Percentiles rank a stretch among this genome's conserved stretches.
Conservation (phyloP, 768 basidiomycete species). For the Mycena belliarum region DNA sequence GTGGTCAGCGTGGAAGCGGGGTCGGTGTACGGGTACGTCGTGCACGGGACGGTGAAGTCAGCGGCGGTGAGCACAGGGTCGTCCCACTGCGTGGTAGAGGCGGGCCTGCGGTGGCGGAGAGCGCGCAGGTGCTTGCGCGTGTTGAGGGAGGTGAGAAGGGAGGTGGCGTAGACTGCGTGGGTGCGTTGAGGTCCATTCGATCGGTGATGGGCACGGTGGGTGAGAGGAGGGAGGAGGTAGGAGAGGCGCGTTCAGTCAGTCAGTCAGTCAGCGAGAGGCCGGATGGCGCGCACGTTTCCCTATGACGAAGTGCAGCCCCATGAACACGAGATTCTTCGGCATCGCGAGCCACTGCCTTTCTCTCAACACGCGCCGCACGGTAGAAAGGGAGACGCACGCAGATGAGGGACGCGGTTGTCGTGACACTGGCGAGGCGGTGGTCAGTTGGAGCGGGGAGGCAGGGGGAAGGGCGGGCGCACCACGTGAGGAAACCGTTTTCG, state of each 20-base stretch:
- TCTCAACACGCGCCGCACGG: neutral
- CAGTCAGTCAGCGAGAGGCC: neutral
- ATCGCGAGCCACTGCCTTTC: constrained; percentile 33
- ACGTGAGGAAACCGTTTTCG: constrained; percentile 37
- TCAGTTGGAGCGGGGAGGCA: neutral
- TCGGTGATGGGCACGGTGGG: too few relatives aligned
- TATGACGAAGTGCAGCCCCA: constrained; percentile 40
- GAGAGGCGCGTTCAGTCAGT: too few relatives aligned
- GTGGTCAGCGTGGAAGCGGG: neutral
- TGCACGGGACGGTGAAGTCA: constrained; percentile 4
- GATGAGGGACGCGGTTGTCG: constrained; percentile 36
- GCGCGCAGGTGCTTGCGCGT: constrained; percentile 15
- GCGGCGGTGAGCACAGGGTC: neutral
- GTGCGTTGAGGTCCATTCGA: too few relatives aligned
- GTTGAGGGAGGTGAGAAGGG: constrained; percentile 17
- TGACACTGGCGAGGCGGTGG: constrained; percentile 18
- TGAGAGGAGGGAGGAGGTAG: too few relatives aligned
- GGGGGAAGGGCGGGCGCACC: constrained; percentile 14
- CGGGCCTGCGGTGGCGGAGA: constrained; percentile 9
- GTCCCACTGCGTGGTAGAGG: too few relatives aligned
- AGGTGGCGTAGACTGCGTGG: constrained; percentile 16
- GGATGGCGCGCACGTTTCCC: constrained; percentile 32
- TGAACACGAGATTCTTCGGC: constrained; percentile 36
- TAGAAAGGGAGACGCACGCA: constrained; percentile 27
- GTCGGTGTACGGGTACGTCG: neutral